phyloP scores from a whole-genome alignment of 257 asterid genomes.

The Leonotis leonurus region DNA sequence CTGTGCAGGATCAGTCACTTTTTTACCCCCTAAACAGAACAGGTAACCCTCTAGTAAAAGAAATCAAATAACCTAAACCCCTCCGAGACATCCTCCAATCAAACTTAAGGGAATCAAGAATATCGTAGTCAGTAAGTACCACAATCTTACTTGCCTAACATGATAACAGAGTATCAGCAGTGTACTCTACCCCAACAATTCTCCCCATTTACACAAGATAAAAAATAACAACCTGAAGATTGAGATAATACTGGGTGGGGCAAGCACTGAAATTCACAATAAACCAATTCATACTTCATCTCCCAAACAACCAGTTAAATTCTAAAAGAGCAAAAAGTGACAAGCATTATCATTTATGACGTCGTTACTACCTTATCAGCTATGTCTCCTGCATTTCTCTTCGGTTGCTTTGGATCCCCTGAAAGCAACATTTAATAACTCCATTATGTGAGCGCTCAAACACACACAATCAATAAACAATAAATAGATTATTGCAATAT shows the following conservation, averaged over 20 bases:
- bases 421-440: conserved; percentile 3
- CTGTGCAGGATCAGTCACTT: too few species aligned
- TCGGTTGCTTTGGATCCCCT: conserved; percentile 24
- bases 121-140: not conserved
- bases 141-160: not conserved
- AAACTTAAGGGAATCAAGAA: not conserved
- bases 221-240: too few species aligned
- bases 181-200: too few species aligned
- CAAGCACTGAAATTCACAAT: not conserved
- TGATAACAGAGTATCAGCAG: not conserved
- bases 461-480: not conserved
- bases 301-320: too few species aligned
- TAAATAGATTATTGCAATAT: too few species aligned
- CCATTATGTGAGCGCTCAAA: not conserved
- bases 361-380: conserved; percentile 35
- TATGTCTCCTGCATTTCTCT: conserved; percentile 18
- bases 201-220: too few species aligned
- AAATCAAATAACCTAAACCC: too few species aligned
- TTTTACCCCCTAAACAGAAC: too few species aligned
- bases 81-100: not conserved
- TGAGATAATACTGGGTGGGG: not conserved
- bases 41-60: too few species aligned
- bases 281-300: not conserved
- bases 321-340: too few species aligned
- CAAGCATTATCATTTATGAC: too few species aligned